Evolutionary conservation across 2,329 filamentous ascomycete genomes (phyloP), one percentile per base, ranked within the genome.

Genomic region (Paracorniculantispora psalliotae): DNA sequence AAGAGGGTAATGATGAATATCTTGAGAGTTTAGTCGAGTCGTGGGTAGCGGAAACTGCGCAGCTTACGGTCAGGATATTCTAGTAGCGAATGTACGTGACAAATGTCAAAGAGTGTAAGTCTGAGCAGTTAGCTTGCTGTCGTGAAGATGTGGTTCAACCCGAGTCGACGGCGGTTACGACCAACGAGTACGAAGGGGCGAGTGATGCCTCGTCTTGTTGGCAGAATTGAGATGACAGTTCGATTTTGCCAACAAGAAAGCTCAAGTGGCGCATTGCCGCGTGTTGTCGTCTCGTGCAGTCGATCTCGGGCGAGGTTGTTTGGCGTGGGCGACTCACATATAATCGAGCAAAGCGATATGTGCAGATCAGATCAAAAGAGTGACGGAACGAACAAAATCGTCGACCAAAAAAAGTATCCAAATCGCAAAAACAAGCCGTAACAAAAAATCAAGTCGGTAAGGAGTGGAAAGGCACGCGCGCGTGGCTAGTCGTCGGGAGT

Each of bases 61-160:
- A 44, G 43, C 53, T 48, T 43, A 58, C 56, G 25, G 47, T 46
- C 37, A 52, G 56, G 26, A 58, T 58, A 46, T 44, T 44, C 56
- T 52, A 35, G 35, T 51, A 59, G 51, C 57, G 57, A 59, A 55
- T 59, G 57, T 59, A 59, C 44, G 41, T 59, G 57, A 59, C 50
- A 37, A 49, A 39, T 35, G 50, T 55, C 50, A 55, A 55, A 37
- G 35, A 59, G 50, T 30, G 57, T 47, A 47, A 49, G 41, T 59
- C 50, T 59, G 57, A 19, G 12, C 25, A 49, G 50, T 25, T 3
- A 46, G 17, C 4, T 17, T 21, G 15, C 13, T 7, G n/a, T 28
- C 17, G 13, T 30, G 23, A 13, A 3, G 3, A 2, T 8, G 8
- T 23, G 19, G 15, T 21, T 28, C 6, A 5, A 1, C 17, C 37